Evolutionary conservation across 148 eudicot genomes (phyloP).

Genomic region (Chenopodium suecicum): DNA sequence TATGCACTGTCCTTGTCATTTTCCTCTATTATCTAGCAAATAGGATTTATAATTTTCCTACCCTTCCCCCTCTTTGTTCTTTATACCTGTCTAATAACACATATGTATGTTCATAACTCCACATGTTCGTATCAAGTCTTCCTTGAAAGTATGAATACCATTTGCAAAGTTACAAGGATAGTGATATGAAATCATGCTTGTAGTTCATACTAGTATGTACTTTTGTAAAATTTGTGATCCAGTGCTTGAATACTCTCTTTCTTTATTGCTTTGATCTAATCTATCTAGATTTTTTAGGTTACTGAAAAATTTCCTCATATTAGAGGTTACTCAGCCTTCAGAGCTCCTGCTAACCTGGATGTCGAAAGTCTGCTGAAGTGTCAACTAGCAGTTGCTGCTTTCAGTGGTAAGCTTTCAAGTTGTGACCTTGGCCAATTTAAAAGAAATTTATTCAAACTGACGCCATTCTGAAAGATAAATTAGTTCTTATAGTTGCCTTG

Average conservation of each 20-base stretch:
- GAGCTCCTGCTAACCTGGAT: constrained; percentile 56
- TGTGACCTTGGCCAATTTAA: not conserved
- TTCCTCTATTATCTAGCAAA: not conserved
- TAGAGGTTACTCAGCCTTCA: constrained; percentile 56
- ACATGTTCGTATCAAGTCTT: no score
- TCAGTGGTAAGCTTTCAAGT: constrained; percentile 52
- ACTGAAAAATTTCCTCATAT: constrained; percentile 88
- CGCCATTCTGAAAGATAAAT: not conserved
- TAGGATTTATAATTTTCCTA: not conserved
- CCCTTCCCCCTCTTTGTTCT: not conserved
- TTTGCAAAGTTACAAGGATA: no score
- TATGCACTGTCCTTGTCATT: not conserved
- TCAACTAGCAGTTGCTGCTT: constrained; percentile 75
- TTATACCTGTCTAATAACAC: not conserved
- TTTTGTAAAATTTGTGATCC: not conserved
- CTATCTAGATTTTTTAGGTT: constrained; percentile 49
- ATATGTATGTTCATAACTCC: no score
- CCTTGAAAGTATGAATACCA: no score
- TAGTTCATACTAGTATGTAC: not conserved
- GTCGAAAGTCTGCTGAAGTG: constrained; percentile 56
- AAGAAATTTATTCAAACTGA: not conserved
- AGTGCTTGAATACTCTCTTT: not conserved
- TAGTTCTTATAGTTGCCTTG: not conserved
- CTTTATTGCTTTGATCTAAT: not conserved
- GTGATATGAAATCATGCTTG: not conserved